Conservation (phyloP, 2,329 filamentous ascomycete genomes). For the Beauveria rudraprayagi region DNA sequence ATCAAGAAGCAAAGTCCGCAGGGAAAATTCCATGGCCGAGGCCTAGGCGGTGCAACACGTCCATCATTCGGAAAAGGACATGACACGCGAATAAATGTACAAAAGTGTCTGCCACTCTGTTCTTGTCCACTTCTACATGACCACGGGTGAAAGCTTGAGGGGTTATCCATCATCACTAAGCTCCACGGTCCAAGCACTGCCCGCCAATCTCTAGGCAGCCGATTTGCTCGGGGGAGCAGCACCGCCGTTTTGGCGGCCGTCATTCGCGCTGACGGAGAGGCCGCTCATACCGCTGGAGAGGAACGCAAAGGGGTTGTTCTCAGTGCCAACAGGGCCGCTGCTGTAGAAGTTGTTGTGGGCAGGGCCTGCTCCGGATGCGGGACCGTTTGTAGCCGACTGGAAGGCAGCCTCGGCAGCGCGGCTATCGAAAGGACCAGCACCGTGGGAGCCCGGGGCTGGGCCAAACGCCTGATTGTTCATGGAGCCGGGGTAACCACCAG, state of each 20-base stretch:
- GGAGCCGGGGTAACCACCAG: conserved; percentile 65
- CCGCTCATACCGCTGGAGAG: conserved; percentile 65
- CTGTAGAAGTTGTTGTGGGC: conserved; percentile 49
- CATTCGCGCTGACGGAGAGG: conserved; percentile 60
- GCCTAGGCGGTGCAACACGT: conserved; percentile 25
- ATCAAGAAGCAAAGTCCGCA: conserved; percentile 34
- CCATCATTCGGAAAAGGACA: conserved; percentile 31
- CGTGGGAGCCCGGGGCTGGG: conserved; percentile 69
- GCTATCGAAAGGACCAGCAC: conserved; percentile 83
- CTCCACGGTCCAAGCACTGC: neutral
- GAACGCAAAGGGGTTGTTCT: conserved; percentile 74
- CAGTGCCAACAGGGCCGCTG: conserved; percentile 53
- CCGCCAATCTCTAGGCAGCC: conserved; percentile 37
- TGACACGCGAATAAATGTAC: conserved; percentile 5
- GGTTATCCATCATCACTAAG: neutral
- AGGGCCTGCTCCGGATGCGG: conserved; percentile 60
- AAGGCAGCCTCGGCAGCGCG: conserved; percentile 92
- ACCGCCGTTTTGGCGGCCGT: conserved; percentile 55
- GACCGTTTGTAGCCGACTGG: conserved; percentile 76
- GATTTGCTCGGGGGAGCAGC: conserved; percentile 51
- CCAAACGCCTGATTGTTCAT: conserved; percentile 72
- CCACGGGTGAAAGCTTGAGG: neutral
- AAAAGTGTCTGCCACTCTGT: neutral
- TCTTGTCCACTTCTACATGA: conserved; percentile 2
- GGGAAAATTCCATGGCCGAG: conserved; percentile 19